phyloP scores from a whole-genome alignment of 148 eudicot species.

The Euryodendron excelsum region DNA sequence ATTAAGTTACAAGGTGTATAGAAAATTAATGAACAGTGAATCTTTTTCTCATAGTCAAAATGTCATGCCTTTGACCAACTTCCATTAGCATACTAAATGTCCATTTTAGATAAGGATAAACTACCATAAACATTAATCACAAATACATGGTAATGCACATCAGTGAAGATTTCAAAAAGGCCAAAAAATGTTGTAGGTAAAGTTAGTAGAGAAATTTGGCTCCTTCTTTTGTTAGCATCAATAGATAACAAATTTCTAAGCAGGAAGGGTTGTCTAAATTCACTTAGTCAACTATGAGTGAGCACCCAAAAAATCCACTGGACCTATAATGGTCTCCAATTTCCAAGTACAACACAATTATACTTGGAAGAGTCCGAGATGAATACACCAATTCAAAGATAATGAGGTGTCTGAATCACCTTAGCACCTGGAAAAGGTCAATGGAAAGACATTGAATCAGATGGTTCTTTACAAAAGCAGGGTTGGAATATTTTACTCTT shows the following conservation, averaged over 20 bases:
- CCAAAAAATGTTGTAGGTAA: background rate
- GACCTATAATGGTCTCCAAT: background rate
- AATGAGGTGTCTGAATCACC: slow-evolving; percentile 13
- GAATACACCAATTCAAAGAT: slow-evolving; percentile 20
- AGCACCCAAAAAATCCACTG: slow-evolving; percentile 1
- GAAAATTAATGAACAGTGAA: background rate
- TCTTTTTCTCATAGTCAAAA: background rate
- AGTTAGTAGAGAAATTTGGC: background rate
- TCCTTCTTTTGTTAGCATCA: background rate
- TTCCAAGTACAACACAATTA: slow-evolving; percentile 11
- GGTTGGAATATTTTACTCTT: background rate
- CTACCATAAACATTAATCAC: background rate
- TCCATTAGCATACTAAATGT: too few species aligned
- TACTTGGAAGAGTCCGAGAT: slow-evolving; percentile 14
- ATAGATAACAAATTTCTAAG: background rate
- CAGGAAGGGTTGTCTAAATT: background rate
- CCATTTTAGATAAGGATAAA: background rate
- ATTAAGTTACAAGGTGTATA: background rate
- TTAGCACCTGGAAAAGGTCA: slow-evolving; percentile 17
- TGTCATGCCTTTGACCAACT: background rate
- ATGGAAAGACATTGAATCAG: slow-evolving; percentile 21
- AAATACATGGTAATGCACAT: background rate
- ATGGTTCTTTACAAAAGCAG: slow-evolving; percentile 9
- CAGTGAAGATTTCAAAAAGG: too few species aligned
- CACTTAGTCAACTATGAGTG: slow-evolving; percentile 1